phyloP scores from a whole-genome alignment of 345 rosid genomes.

The Euphorbia pulcherrima region DNA sequence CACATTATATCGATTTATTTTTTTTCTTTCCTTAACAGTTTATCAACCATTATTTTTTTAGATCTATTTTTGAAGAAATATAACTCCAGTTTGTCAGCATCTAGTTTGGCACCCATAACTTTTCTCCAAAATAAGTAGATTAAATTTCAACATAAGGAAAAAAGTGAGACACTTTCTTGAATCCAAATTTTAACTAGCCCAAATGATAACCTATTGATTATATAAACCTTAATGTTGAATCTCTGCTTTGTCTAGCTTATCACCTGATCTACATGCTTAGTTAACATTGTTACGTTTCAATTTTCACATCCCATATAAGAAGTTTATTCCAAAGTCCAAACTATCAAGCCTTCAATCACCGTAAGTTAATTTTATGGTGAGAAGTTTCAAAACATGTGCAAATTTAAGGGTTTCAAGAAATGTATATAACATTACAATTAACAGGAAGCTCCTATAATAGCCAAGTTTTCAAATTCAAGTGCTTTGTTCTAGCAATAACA shows the following conservation, averaged over 20 bases:
- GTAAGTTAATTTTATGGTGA: background rate
- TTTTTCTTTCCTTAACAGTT: background rate
- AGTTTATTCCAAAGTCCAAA: background rate
- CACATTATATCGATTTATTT: background rate
- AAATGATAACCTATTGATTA: background rate
- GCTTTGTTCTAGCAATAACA: background rate
- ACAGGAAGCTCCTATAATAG: background rate
- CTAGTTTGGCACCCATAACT: background rate
- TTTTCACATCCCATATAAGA: background rate
- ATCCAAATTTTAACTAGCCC: background rate
- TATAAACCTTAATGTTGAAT: background rate
- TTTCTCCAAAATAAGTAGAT: background rate
- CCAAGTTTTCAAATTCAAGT: background rate
- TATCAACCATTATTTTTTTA: background rate
- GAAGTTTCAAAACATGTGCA: background rate
- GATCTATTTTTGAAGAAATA: background rate
- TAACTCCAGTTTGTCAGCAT: background rate
- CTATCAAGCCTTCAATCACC: background rate
- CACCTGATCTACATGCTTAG: background rate
- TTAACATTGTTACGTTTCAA: background rate
- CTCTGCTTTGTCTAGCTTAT: background rate
- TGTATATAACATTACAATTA: background rate
- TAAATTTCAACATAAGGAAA: background rate
- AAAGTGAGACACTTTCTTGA: background rate
- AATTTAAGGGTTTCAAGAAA: background rate